phyloP scores from a whole-genome alignment of 2,329 filamentous ascomycete genomes.

The Aspergillus sp. region DNA sequence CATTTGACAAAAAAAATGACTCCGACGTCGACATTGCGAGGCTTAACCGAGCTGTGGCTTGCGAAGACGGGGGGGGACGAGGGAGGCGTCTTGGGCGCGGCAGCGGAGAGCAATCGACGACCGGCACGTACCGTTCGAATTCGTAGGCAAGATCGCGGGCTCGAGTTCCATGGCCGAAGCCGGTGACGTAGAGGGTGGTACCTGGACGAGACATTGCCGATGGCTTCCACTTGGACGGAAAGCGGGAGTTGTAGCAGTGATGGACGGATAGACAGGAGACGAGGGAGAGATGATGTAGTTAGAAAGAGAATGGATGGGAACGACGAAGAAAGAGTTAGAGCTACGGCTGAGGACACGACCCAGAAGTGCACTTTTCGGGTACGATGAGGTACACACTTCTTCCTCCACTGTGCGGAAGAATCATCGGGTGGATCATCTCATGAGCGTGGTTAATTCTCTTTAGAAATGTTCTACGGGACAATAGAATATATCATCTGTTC shows the following conservation, averaged over 20 bases:
- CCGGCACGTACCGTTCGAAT: slow-evolving; percentile 98
- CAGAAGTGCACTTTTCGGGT: not conserved
- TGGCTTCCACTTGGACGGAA: not conserved
- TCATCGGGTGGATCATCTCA: no score
- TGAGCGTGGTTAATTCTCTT: not conserved
- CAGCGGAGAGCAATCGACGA: slow-evolving; percentile 42
- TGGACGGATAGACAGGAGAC: not conserved
- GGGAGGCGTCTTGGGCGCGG: slow-evolving; percentile 32
- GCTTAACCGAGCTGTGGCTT: slow-evolving; percentile 33
- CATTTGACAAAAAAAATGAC: slow-evolving; percentile 11
- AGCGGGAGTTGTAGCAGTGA: not conserved
- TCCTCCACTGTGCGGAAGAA: not conserved
- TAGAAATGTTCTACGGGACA: no score
- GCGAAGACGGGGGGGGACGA: slow-evolving; percentile 23
- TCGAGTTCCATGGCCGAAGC: slow-evolving; percentile 98
- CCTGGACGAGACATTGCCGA: slow-evolving; percentile 79
- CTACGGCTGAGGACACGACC: not conserved
- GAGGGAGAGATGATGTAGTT: not conserved
- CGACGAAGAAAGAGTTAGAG: not conserved
- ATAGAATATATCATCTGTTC: no score
- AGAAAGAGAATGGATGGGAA: not conserved
- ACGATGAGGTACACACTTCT: not conserved
- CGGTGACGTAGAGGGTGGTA: slow-evolving; percentile 95
- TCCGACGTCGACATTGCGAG: slow-evolving; percentile 20
- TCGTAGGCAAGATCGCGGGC: slow-evolving; percentile 99